Evolutionary conservation across 805 yeast genomes (phyloP).

Genomic region (Starmera quercuum): DNA sequence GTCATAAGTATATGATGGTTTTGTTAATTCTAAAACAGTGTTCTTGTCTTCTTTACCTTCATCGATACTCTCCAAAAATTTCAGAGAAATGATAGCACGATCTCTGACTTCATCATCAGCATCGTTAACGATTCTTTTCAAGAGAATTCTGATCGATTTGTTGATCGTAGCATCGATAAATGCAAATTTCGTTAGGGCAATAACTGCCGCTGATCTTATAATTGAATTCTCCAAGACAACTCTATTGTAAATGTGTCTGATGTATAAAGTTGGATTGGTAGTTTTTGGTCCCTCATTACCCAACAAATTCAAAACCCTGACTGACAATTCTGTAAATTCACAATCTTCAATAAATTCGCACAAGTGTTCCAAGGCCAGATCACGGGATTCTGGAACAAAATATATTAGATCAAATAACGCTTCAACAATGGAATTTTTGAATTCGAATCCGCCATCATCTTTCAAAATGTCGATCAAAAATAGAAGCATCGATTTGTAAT

Average conservation of each 20-base stretch:
- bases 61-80: constrained; percentile 40
- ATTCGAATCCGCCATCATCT: constrained; percentile 83
- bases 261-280: constrained; percentile 78
- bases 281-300: constrained; percentile 94
- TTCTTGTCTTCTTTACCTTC: constrained; percentile 25
- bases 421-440: constrained; percentile 84
- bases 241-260: constrained; percentile 94
- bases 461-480: constrained; percentile 81
- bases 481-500: constrained; percentile 72
- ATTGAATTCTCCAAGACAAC: constrained; percentile 93
- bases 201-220: constrained; percentile 92
- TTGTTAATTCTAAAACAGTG: constrained; percentile 42
- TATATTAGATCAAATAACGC: constrained; percentile 88
- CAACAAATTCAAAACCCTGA: constrained; percentile 83
- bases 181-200: constrained; percentile 87
- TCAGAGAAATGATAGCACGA: constrained; percentile 83
- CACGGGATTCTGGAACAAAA: constrained; percentile 78
- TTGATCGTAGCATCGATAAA: constrained; percentile 58
- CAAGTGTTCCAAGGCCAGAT: constrained; percentile 74
- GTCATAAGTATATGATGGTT: constrained; percentile 64
- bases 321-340: constrained; percentile 89
- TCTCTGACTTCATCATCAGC: constrained; percentile 97
- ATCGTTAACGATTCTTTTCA: constrained; percentile 80
- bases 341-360: constrained; percentile 98
- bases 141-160: constrained; percentile 63